Conservation (phyloP, 176 grass and related monocot species). For the Secale cereale region DNA sequence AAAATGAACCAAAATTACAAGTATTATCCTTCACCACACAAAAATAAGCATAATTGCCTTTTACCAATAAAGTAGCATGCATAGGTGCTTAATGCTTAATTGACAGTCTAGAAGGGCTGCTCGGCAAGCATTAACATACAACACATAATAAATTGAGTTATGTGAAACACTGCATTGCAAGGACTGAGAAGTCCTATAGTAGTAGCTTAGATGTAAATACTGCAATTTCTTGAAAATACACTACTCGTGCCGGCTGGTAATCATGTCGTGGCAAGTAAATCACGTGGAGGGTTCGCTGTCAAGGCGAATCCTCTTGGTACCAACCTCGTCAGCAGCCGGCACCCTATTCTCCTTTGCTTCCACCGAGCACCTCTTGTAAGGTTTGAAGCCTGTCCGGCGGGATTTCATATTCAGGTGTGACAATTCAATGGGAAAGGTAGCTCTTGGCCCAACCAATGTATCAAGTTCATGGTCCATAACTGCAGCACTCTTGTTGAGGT, state of each 20-base stretch:
- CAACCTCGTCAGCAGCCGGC: constrained; percentile 44
- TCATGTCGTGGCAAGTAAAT: constrained; percentile 30
- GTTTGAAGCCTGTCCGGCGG: constrained; percentile 80
- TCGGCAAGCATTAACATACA: constrained; percentile 52
- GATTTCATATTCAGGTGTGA: constrained; percentile 56
- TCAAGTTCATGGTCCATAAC: constrained; percentile 38
- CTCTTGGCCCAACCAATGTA: constrained; percentile 12
- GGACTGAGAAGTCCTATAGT: constrained; percentile 33
- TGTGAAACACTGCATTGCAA: constrained; percentile 48
- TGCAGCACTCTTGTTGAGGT: constrained; percentile 55
- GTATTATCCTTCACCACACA: constrained; percentile 19
- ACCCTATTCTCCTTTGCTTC: constrained; percentile 76
- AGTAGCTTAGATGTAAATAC: constrained; percentile 41
- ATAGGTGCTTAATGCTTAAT: constrained; percentile 32
- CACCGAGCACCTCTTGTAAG: constrained; percentile 87
- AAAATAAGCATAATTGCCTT: constrained; percentile 27
- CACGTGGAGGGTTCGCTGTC: constrained; percentile 63
- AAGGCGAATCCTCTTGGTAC: constrained; percentile 81
- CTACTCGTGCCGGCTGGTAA: neutral
- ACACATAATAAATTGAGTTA: constrained; percentile 47
- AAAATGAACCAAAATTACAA: constrained; percentile 11
- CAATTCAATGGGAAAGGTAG: constrained; percentile 37
- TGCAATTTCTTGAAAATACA: constrained; percentile 19
- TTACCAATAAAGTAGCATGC: constrained; percentile 22
- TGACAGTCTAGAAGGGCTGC: constrained; percentile 39